phyloP scores from a whole-genome alignment of 2,329 filamentous ascomycete genomes.

The Colletotrichum paranaense region DNA sequence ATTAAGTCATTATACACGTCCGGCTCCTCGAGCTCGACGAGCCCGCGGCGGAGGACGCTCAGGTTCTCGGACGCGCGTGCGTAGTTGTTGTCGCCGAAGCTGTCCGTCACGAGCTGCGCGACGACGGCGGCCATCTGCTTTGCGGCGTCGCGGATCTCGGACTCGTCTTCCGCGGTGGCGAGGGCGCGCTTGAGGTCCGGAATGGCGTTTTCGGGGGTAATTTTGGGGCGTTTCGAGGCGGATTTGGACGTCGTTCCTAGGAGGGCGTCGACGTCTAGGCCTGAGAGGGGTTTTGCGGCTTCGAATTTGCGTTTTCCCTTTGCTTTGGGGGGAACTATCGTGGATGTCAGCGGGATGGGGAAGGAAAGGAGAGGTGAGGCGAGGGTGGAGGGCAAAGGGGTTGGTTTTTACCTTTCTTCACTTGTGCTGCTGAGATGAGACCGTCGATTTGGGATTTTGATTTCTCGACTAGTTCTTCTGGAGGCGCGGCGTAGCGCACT shows the following conservation, averaged over 20 bases:
- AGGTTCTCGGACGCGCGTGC: conserved; percentile 80
- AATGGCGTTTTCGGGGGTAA: conserved; percentile 78
- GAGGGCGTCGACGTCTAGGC: conserved; percentile 86
- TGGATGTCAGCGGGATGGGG: too few species aligned
- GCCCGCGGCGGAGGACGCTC: conserved; percentile 80
- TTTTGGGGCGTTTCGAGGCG: conserved; percentile 40
- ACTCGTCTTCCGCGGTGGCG: conserved; percentile 66
- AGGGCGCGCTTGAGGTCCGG: conserved; percentile 91
- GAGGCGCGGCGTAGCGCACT: conserved; percentile 78
- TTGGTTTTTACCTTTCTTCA: conserved; percentile 80
- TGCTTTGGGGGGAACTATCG: conserved; percentile 68
- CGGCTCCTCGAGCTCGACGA: conserved; percentile 81
- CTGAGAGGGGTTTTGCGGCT: conserved; percentile 84
- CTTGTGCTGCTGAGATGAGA: conserved; percentile 76
- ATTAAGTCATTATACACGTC: conserved; percentile 81
- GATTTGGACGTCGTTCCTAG: conserved; percentile 66
- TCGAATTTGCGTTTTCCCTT: conserved; percentile 80
- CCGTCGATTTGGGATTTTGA: conserved; percentile 68
- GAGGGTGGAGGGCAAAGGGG: background rate
- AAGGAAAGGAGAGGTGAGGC: background rate
- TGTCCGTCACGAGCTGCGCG: conserved; percentile 74
- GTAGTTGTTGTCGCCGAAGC: conserved; percentile 81
- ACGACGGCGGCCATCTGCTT: conserved; percentile 82
- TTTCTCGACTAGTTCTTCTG: conserved; percentile 71
- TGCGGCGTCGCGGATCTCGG: conserved; percentile 72